Base-by-base conservation (phyloP, 352 stramenopile genomes). In the Phytophthora pistaciae region DNA sequence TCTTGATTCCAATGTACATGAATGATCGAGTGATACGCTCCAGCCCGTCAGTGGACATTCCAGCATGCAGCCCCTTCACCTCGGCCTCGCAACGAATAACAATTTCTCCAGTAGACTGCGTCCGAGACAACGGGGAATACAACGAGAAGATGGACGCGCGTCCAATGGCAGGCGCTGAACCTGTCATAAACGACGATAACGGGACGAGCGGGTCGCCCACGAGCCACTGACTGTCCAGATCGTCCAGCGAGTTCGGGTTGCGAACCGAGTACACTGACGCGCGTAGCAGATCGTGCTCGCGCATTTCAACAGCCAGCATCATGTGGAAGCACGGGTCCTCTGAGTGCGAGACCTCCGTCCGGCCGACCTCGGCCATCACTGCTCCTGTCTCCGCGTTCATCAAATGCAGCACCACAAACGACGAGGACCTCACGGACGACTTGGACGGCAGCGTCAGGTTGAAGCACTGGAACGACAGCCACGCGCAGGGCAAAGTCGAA, bases 401-500 rank as follows among this genome's bases (percentile, higher is more conserved):
- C 21, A 85, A 46, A 52, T 96, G 79, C 18, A 96, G 64, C 29
- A 94, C 85, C 23, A 96, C 76, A 56, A 96, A 91, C 1, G 85
- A 90, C 13, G 79, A 78, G 29, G 82, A 78, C 4, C 63, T 72
- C 18, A 72, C 52, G 0, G 77, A 83, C 13, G 75, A 84, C 53
- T 74, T 83, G 3, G 84, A 87, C n/a, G 87, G 87, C 7, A 94
- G 69, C 16, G 82, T 91, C 58, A 96, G 77, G 50, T 89, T 88
- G 52, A 94, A 94, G 49, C 87, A 94, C 70, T 94, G 87, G 59
- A 95, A 96, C 7, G 89, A 96, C 44, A 96, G 67, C 89, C 89
- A 96, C 40, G 85, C 84, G 56, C 74, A 82, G 14, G 64, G 49
- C 8, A 67, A 57, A 1, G 63, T 21, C 2, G 61, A 65, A 38